These are phyloP conservation scores for Baorangia bicolor DNA, from an alignment of 768 basidiomycete genomes.

Conservation along the genomic window DNA sequence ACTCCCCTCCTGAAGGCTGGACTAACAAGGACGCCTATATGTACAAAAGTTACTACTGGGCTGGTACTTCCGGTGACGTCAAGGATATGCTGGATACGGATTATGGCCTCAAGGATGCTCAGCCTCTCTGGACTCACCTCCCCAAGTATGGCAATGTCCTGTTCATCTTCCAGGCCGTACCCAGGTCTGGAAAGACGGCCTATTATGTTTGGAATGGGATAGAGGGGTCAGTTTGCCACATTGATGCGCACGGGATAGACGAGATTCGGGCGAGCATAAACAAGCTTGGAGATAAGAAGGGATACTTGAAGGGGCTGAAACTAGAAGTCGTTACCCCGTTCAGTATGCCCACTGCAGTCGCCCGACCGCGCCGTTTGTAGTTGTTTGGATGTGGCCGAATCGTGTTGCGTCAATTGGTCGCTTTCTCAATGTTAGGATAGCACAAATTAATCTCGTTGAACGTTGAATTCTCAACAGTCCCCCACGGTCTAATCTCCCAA, in stretches of 20 bases:
- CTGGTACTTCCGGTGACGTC: background rate
- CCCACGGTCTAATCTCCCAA: no score
- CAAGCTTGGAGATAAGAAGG: background rate
- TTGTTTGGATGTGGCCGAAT: no score
- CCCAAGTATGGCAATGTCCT: background rate
- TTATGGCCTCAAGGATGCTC: background rate
- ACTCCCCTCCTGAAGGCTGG: slow-evolving; percentile 1
- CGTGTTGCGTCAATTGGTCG: no score
- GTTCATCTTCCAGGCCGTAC: slow-evolving; percentile 2
- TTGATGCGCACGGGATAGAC: background rate
- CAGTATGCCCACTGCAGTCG: no score
- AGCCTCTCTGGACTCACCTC: background rate
- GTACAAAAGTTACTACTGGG: background rate
- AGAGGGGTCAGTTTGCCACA: background rate
- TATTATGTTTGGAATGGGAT: slow-evolving; percentile 7
- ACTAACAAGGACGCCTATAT: background rate
- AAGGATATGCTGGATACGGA: background rate
- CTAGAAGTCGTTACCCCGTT: background rate
- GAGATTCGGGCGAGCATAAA: background rate
- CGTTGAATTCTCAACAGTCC: no score
- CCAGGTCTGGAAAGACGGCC: background rate
- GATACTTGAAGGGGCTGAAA: background rate
- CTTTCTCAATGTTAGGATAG: no score
- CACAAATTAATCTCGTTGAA: no score
- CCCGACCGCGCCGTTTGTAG: no score